These are phyloP conservation scores for Saccharomycopsis fibuligera DNA, from an alignment of 805 yeast genomes.

Conservation along the genomic window DNA sequence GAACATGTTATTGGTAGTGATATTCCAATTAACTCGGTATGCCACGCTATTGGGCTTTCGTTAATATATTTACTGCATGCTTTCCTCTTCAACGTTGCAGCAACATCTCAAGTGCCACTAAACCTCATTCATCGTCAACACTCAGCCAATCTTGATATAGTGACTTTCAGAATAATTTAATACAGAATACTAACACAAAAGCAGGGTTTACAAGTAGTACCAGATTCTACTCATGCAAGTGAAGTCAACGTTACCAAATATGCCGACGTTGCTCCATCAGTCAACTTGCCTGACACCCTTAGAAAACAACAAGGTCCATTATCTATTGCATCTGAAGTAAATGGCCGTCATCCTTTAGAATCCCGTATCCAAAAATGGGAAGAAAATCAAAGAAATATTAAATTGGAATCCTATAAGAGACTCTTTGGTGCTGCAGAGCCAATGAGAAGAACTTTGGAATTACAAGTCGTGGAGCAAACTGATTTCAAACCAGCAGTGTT, in stretches of 20 bases:
- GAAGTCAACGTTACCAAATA: conserved; percentile 44
- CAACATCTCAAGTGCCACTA: no score
- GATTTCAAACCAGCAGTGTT: conserved; percentile 61
- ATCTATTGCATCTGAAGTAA: conserved; percentile 49
- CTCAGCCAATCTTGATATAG: no score
- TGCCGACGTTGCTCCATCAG: conserved; percentile 44
- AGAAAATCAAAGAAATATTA: conserved; percentile 57
- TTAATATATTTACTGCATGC: no score
- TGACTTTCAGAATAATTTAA: no score
- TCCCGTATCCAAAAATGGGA: conserved; percentile 76
- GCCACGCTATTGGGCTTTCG: no score
- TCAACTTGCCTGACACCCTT: conserved; percentile 61
- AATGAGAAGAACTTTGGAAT: conserved; percentile 84
- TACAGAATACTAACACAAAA: neutral
- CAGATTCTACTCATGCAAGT: conserved; percentile 5
- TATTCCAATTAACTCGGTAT: no score
- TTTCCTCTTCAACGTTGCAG: no score
- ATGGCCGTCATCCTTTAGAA: conserved; percentile 84
- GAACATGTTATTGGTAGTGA: no score
- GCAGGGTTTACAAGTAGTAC: conserved; percentile 11
- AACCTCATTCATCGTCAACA: no score
- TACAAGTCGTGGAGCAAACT: conserved; percentile 60
- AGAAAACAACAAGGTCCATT: conserved; percentile 58
- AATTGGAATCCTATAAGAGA: conserved; percentile 73
- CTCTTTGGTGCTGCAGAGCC: conserved; percentile 93